Evolutionary conservation across 1,284 basidiomycete genomes (phyloP).

Genomic region (Cryptococcus depauperatus): DNA sequence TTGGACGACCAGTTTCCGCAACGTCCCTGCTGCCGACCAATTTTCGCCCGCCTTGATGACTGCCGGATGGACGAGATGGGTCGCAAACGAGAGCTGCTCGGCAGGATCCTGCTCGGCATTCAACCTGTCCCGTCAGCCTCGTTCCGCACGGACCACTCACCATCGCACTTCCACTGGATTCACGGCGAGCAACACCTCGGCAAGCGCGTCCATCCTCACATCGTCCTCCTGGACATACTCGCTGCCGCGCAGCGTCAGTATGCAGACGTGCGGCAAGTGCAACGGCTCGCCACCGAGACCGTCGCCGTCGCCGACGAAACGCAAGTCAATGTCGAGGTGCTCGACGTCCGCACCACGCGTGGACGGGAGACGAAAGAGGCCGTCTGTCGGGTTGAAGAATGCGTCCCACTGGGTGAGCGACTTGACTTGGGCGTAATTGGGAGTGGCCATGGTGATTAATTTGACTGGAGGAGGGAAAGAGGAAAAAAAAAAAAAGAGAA

Average conservation of each 20-base stretch:
- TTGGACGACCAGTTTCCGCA: conserved; percentile 28
- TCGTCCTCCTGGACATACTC: conserved; percentile 31
- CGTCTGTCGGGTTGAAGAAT: conserved; percentile 28
- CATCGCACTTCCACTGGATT: conserved; percentile 31
- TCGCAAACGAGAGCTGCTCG: conserved; percentile 30
- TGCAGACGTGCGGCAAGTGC: conserved; percentile 20
- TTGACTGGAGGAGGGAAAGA: too few relatives aligned
- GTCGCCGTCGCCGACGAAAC: conserved; percentile 23
- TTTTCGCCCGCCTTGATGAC: conserved; percentile 32
- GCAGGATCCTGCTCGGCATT: conserved; percentile 23
- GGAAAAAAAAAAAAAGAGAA: too few relatives aligned
- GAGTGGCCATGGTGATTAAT: too few relatives aligned
- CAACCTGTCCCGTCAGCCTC: conserved; percentile 15
- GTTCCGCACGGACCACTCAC: conserved; percentile 14
- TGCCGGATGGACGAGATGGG: conserved; percentile 34
- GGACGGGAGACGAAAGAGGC: conserved; percentile 24
- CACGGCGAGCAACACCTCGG: conserved; percentile 25
- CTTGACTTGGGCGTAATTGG: conserved; percentile 16
- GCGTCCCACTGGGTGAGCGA: conserved; percentile 26
- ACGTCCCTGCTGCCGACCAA: conserved; percentile 24
- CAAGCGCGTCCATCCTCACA: conserved; percentile 25
- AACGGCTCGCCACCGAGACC: not conserved
- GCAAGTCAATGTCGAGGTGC: conserved; percentile 37
- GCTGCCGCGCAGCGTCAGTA: conserved; percentile 28
- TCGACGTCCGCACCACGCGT: conserved; percentile 22